Evolutionary conservation across 768 basidiomycete genomes (phyloP).

Genomic region (Boletellus emodensis): DNA sequence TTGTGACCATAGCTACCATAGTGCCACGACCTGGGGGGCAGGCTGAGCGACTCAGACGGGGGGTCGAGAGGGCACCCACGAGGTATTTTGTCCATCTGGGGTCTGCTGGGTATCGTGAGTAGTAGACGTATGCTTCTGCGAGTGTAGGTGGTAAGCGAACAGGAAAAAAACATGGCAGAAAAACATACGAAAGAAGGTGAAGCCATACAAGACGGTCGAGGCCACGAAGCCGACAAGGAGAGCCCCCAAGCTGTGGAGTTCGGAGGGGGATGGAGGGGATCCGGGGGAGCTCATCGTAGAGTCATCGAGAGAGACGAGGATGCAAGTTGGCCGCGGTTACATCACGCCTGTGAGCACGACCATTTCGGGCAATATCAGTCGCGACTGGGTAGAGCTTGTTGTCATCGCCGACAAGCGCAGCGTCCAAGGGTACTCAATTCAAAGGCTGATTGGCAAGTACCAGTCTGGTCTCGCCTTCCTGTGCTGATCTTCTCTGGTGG

Average conservation of each 20-base stretch:
- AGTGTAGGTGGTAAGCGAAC: background rate
- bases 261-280: constrained; percentile 13
- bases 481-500: no score
- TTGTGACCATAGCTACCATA: constrained; percentile 15
- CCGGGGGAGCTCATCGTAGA: constrained; percentile 14
- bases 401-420: no score
- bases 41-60: background rate
- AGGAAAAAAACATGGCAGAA: background rate
- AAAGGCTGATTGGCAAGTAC: no score
- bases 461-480: no score
- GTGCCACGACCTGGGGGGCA: constrained; percentile 15
- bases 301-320: background rate
- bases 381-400: no score
- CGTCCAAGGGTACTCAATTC: no score
- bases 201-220: constrained; percentile 28
- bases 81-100: constrained; percentile 14
- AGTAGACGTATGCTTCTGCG: constrained; percentile 30
- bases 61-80: constrained; percentile 5
- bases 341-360: no score
- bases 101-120: constrained; percentile 25
- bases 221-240: constrained; percentile 28
- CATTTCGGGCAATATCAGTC: no score
- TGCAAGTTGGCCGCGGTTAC: no score
- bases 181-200: constrained; percentile 33
- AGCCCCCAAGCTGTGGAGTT: constrained; percentile 23